A percentile compares a stretch with the other conserved stretches of the same genome.
These are phyloP conservation scores for Plasmodium malariae DNA, from an alignment of 169 alveolate genomes.

Conservation along the genomic window DNA sequence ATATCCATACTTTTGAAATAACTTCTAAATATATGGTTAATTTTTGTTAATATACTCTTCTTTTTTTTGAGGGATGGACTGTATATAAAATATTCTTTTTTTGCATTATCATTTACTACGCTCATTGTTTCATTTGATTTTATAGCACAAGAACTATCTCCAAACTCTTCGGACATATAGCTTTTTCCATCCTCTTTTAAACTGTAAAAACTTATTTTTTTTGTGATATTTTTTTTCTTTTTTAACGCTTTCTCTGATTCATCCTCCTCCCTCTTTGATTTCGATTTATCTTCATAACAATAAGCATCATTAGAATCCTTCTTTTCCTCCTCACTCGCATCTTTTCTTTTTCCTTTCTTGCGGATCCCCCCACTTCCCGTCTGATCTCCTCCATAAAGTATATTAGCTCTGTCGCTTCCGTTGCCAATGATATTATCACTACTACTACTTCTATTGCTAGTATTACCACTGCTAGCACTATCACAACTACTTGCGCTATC, in stretches of 20 bases:
- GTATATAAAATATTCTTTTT: conserved; percentile 19
- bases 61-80: conserved; percentile 41
- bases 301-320: background rate
- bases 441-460: background rate
- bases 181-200: conserved; percentile 39
- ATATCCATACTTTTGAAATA: conserved; percentile 30
- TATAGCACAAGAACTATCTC: conserved; percentile 19
- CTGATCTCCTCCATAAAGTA: too few species aligned
- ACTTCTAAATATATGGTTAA: conserved; percentile 15
- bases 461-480: background rate
- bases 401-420: background rate
- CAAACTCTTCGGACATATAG: background rate
- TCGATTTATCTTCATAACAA: background rate
- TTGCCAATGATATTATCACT: background rate
- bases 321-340: background rate
- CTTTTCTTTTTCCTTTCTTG: background rate
- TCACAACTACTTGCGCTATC: background rate
- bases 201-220: conserved; percentile 55
- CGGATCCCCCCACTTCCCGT: background rate
- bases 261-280: background rate
- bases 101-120: background rate
- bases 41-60: conserved; percentile 24
- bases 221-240: conserved; percentile 20
- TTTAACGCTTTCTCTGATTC: background rate
- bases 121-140: conserved; percentile 34